Evolutionary conservation across 768 basidiomycete genomes (phyloP).

Genomic region (Leccinum fibrillosum): DNA sequence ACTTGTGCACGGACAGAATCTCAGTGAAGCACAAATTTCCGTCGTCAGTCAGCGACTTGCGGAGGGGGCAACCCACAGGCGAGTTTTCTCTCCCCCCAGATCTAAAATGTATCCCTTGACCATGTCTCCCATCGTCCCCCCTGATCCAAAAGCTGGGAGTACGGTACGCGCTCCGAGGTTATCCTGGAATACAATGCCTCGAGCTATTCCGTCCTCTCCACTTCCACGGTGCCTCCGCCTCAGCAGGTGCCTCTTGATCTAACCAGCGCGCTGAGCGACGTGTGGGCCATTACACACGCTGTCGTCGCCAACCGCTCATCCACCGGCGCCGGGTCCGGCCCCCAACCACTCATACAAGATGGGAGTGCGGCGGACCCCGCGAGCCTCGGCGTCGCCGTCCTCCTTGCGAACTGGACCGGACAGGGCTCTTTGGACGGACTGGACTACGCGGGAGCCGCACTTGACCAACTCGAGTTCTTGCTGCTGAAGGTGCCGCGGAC

Average conservation of each 20-base stretch:
- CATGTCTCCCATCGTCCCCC: not conserved
- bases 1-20: constrained; percentile 29
- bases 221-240: constrained; percentile 27
- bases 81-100: constrained; percentile 2
- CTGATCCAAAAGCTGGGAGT: constrained; percentile 46
- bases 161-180: constrained; percentile 49
- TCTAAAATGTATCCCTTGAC: not conserved
- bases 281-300: constrained; percentile 51
- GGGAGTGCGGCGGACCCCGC: constrained; percentile 76
- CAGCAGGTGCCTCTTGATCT: constrained; percentile 14
- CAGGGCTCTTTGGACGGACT: constrained; percentile 35
- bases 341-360: constrained; percentile 57
- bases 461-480: constrained; percentile 63
- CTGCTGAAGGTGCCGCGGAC: constrained; percentile 57
- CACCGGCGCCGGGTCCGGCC: constrained; percentile 42
- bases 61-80: constrained; percentile 42
- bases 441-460: constrained; percentile 62
- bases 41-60: constrained; percentile 36
- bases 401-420: constrained; percentile 57
- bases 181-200: constrained; percentile 48
- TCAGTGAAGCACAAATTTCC: constrained; percentile 36
- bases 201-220: constrained; percentile 43
- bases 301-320: constrained; percentile 50
- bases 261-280: constrained; percentile 42
- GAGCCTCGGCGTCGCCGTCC: constrained; percentile 67